A percentile compares a stretch with the other conserved stretches of the same genome.
Evolutionary conservation across 805 yeast genomes (phyloP).

Genomic region (Monosporozyma servazzii): DNA sequence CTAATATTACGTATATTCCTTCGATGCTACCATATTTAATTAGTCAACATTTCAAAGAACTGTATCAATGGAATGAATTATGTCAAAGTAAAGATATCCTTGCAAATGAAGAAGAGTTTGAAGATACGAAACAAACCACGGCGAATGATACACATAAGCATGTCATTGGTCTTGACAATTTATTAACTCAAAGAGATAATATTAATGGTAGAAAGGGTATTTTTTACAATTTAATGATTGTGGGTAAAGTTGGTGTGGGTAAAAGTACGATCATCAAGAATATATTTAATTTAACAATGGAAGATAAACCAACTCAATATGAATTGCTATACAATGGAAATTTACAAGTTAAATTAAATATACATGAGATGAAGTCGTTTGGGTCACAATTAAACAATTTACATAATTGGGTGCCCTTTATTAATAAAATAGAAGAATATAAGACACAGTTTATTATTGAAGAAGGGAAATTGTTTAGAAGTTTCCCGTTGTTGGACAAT

Average conservation of each 20-base stretch:
- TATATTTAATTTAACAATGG: neutral
- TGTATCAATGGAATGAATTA: neutral
- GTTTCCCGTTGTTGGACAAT: conserved; percentile 40
- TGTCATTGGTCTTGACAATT: conserved; percentile 19
- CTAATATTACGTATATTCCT: neutral
- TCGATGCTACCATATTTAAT: neutral
- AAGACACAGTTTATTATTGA: conserved; percentile 60
- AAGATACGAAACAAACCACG: conserved; percentile 1
- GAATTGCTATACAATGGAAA: conserved; percentile 23
- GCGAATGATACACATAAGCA: too few relatives aligned
- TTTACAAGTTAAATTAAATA: conserved; percentile 49
- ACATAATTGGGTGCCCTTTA: conserved; percentile 58
- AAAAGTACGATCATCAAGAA: conserved; percentile 42
- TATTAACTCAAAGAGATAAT: conserved; percentile 27
- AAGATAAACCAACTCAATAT: neutral
- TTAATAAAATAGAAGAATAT: conserved; percentile 72
- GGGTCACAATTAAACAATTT: conserved; percentile 61
- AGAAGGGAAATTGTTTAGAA: conserved; percentile 64
- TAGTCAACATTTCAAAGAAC: neutral
- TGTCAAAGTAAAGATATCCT: neutral
- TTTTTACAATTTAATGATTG: conserved; percentile 71
- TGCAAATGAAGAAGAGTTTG: neutral
- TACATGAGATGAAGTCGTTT: conserved; percentile 71
- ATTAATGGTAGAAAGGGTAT: conserved; percentile 48
- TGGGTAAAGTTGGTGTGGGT: conserved; percentile 82